Conservation (phyloP, 2,329 filamentous ascomycete species). For the Cladosporium sp. region DNA sequence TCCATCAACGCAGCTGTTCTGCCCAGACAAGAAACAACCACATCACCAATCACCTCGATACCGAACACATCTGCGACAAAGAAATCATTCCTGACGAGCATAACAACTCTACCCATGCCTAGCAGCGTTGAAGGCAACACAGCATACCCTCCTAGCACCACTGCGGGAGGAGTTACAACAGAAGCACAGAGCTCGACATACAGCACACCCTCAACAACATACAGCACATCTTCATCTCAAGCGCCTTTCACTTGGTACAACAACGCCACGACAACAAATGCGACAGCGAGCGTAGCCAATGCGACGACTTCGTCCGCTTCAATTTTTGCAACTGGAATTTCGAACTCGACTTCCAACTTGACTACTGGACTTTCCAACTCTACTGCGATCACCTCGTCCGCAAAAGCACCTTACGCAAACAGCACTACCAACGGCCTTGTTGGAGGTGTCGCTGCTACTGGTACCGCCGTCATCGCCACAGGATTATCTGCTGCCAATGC, state of each 20-base stretch:
- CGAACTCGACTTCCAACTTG: neutral
- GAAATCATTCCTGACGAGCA: slow-evolving; percentile 13
- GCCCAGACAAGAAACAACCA: slow-evolving; percentile 14
- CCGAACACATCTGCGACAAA: slow-evolving; percentile 10
- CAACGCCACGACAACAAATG: neutral
- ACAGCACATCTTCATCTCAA: neutral
- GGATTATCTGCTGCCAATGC: slow-evolving; percentile 14
- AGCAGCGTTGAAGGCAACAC: slow-evolving; percentile 15
- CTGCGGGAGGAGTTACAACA: neutral
- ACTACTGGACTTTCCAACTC: neutral
- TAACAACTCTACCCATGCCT: slow-evolving; percentile 14
- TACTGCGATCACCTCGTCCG: neutral
- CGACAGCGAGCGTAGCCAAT: slow-evolving; percentile 1
- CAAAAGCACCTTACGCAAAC: slow-evolving; percentile 9
- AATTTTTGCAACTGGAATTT: slow-evolving; percentile 8
- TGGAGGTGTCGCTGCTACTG: slow-evolving; percentile 12
- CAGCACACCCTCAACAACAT: slow-evolving; percentile 4
- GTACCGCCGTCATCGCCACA: slow-evolving; percentile 1
- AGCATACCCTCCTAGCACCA: slow-evolving; percentile 16
- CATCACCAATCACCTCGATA: slow-evolving; percentile 8
- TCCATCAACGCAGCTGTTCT: slow-evolving; percentile 12
- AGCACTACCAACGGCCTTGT: slow-evolving; percentile 1
- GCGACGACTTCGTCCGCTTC: neutral
- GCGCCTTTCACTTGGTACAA: neutral
- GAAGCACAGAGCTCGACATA: neutral